These are phyloP conservation scores for Trametes cinnabarina DNA, from an alignment of 768 basidiomycete species.

Conservation along the genomic window DNA sequence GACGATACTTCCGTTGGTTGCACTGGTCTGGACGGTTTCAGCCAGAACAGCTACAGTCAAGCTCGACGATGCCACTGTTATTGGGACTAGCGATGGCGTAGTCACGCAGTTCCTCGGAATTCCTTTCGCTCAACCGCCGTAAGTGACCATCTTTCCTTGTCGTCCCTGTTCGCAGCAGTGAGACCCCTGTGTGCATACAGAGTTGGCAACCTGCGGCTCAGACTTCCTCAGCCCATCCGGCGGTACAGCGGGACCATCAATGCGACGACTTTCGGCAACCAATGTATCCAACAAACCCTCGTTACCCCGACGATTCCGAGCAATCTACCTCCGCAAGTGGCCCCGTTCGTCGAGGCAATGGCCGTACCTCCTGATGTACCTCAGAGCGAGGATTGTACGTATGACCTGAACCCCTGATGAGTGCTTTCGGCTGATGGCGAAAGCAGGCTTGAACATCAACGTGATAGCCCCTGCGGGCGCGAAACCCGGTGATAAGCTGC, in stretches of 20 bases:
- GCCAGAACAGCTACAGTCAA: slow-evolving; percentile 32
- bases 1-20: background rate
- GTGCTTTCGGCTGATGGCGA: background rate
- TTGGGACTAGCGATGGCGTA: slow-evolving; percentile 35
- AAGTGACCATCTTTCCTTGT: slow-evolving; percentile 22
- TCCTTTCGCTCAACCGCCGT: slow-evolving; percentile 34
- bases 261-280: slow-evolving; percentile 41
- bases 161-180: background rate
- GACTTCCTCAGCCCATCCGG: slow-evolving; percentile 39
- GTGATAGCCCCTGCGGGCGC: slow-evolving; percentile 45
- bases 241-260: slow-evolving; percentile 36
- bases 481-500: slow-evolving; percentile 43
- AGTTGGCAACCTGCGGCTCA: slow-evolving; percentile 41
- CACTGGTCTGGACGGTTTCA: background rate
- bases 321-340: slow-evolving; percentile 35
- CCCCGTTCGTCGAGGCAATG: slow-evolving; percentile 15
- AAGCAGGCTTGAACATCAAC: slow-evolving; percentile 50
- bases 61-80: slow-evolving; percentile 45
- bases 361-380: background rate
- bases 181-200: slow-evolving; percentile 20
- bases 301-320: slow-evolving; percentile 36
- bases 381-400: slow-evolving; percentile 13
- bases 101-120: slow-evolving; percentile 49
- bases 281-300: slow-evolving; percentile 46
- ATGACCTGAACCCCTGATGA: background rate